Conservation (phyloP, 106 monocot species). For the Dendrobium nobile region DNA sequence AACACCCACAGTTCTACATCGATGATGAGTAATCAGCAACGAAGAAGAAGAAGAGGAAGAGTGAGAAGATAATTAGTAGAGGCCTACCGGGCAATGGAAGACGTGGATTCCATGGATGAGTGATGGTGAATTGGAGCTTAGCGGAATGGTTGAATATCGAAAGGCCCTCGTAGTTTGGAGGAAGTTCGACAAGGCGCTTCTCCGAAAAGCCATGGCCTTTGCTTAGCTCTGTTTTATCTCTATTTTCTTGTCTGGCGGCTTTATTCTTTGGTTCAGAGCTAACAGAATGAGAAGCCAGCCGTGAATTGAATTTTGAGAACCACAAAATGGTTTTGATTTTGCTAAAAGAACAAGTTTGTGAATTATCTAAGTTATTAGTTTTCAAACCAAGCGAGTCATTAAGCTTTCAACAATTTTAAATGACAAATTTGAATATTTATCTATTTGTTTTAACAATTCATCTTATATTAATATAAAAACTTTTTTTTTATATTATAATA, state of each 20-base stretch:
- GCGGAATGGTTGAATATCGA: background rate
- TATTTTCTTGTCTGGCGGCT: background rate
- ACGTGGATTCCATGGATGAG: constrained; percentile 66
- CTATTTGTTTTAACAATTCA: too few relatives aligned
- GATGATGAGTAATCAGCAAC: background rate
- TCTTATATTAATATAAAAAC: too few relatives aligned
- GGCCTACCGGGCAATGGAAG: constrained; percentile 73
- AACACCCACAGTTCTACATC: background rate
- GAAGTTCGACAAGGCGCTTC: background rate
- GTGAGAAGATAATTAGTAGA: background rate
- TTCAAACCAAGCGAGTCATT: too few relatives aligned
- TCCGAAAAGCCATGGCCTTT: constrained; percentile 8
- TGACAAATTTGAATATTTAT: too few relatives aligned
- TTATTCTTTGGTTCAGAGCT: background rate
- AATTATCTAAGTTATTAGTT: too few relatives aligned
- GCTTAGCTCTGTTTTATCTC: background rate
- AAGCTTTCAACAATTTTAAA: too few relatives aligned
- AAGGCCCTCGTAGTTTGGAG: background rate
- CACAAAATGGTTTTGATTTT: too few relatives aligned
- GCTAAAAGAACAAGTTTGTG: too few relatives aligned
- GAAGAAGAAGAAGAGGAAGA: background rate
- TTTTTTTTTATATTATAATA: too few relatives aligned
- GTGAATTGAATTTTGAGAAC: too few relatives aligned
- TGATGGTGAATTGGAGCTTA: background rate
- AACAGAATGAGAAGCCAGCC: too few relatives aligned